Evolutionary conservation across 768 basidiomycete genomes (phyloP).

Genomic region (Rhizopogon rudus): DNA sequence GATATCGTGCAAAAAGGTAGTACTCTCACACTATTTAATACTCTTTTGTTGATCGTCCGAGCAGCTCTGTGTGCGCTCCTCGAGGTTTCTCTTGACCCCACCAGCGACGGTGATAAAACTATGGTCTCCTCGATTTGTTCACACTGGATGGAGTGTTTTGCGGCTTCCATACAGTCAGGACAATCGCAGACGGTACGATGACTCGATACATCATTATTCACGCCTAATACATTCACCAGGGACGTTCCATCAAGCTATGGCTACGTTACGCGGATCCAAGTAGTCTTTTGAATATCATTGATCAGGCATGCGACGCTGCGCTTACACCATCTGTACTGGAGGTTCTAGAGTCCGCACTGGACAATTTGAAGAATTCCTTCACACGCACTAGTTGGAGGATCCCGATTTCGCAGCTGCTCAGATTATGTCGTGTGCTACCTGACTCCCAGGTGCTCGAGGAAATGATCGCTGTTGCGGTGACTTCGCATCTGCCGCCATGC

Average conservation of each 20-base stretch:
- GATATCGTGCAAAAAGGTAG: constrained; percentile 31
- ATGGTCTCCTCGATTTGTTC: constrained; percentile 35
- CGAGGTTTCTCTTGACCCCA: constrained; percentile 30
- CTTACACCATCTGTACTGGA: constrained; percentile 25
- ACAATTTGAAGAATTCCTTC: constrained; percentile 15
- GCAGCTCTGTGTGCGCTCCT: constrained; percentile 43
- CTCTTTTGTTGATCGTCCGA: constrained; percentile 2
- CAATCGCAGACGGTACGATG: background rate
- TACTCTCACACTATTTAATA: background rate
- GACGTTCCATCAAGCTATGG: constrained; percentile 39
- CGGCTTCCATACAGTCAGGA: background rate
- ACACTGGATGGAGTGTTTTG: constrained; percentile 34
- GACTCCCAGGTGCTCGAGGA: constrained; percentile 38
- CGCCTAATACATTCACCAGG: background rate
- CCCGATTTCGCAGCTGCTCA: constrained; percentile 34
- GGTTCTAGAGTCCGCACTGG: constrained; percentile 33
- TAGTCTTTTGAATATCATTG: constrained; percentile 41
- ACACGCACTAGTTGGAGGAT: constrained; percentile 3
- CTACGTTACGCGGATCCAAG: constrained; percentile 44
- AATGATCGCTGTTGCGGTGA: constrained; percentile 39
- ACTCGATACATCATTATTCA: background rate
- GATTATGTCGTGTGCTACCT: constrained; percentile 30
- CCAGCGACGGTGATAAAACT: constrained; percentile 30
- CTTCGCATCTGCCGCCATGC: constrained; percentile 27
- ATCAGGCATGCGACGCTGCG: constrained; percentile 13